Conservation (phyloP, 768 basidiomycete species). For the Tricholoma bakamatsutake region DNA sequence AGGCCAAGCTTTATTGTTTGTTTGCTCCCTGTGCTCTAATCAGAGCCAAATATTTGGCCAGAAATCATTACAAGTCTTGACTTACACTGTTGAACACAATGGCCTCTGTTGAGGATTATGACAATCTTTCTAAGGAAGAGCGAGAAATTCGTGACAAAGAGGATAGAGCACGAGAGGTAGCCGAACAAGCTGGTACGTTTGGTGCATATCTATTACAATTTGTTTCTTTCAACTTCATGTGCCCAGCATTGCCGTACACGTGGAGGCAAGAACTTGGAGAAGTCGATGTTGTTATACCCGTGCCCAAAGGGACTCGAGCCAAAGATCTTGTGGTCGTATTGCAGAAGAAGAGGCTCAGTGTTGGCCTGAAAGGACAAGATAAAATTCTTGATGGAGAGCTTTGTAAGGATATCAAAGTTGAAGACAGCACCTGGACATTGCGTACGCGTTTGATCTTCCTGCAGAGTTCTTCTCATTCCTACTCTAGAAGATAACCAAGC, state of each 20-base stretch:
- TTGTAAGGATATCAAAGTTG: constrained; percentile 90
- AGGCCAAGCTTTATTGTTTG: not conserved
- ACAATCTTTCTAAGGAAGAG: constrained; percentile 72
- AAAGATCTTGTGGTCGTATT: constrained; percentile 70
- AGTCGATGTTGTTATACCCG: constrained; percentile 75
- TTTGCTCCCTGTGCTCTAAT: not conserved
- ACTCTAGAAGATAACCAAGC: constrained; percentile 68
- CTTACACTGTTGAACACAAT: constrained; percentile 2
- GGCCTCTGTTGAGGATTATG: constrained; percentile 48
- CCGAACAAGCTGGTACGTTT: constrained; percentile 78
- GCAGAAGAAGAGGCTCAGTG: constrained; percentile 75
- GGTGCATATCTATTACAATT: constrained; percentile 10
- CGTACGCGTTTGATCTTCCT: constrained; percentile 41
- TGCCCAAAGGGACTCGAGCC: constrained; percentile 83
- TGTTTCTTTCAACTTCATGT: constrained; percentile 17
- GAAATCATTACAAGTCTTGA: no score
- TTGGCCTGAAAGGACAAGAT: constrained; percentile 82
- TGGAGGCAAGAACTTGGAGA: constrained; percentile 92
- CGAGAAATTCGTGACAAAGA: constrained; percentile 66
- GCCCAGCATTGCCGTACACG: constrained; percentile 75
- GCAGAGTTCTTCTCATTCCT: not conserved
- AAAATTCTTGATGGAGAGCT: constrained; percentile 86
- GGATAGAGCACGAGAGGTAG: constrained; percentile 61
- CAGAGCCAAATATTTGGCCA: not conserved
- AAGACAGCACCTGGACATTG: constrained; percentile 96